Percentiles rank a stretch among this genome's conserved stretches.
phyloP scores from a whole-genome alignment of 805 yeast species.

The Soucietia sequanensis region DNA sequence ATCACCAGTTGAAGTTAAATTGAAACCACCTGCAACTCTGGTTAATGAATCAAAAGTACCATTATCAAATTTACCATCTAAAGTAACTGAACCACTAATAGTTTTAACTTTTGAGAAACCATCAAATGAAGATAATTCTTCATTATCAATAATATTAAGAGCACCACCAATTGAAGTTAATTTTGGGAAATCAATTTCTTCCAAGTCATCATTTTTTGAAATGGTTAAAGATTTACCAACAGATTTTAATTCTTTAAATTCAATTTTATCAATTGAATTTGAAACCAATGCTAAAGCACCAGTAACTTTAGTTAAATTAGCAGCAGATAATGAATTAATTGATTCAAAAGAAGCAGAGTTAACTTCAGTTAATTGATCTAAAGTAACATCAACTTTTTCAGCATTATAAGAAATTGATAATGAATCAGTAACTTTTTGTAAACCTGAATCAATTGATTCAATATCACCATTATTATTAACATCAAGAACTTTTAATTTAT shows the following conservation, averaged over 20 bases:
- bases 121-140: conserved; percentile 58
- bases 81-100: conserved; percentile 84
- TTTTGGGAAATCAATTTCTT: conserved; percentile 63
- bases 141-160: conserved; percentile 84
- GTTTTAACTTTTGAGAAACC: conserved; percentile 74
- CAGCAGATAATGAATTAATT: conserved; percentile 69
- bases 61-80: conserved; percentile 76
- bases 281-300: conserved; percentile 78
- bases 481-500: conserved; percentile 53
- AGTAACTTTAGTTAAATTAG: conserved; percentile 68
- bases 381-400: conserved; percentile 63
- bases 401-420: conserved; percentile 86
- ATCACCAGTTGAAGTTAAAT: conserved; percentile 71
- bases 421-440: conserved; percentile 69
- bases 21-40: conserved; percentile 91
- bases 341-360: conserved; percentile 85
- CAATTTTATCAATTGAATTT: conserved; percentile 60
- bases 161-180: conserved; percentile 89
- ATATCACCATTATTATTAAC: conserved; percentile 89
- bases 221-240: conserved; percentile 84
- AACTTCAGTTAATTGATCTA: conserved; percentile 77
- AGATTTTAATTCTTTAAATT: conserved; percentile 50
- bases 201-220: conserved; percentile 70
- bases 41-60: conserved; percentile 73
- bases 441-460: conserved; percentile 66